Percentiles rank a stretch among this genome's conserved stretches.
Conservation (phyloP, 2,329 filamentous ascomycete species). For the Arthrocladium fulminans region DNA sequence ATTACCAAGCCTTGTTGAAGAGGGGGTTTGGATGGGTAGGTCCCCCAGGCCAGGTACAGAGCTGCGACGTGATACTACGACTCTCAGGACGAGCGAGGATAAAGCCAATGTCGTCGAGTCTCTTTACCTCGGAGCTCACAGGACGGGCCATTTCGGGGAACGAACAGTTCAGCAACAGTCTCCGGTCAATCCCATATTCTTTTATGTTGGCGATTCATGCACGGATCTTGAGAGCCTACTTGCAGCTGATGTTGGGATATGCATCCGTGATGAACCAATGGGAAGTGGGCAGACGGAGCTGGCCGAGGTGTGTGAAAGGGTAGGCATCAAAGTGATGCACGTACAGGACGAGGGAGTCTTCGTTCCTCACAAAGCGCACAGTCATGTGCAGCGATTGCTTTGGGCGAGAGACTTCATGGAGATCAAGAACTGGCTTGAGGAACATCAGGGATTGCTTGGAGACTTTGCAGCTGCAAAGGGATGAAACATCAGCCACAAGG, state of each 20-base stretch:
- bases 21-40: not conserved
- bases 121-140: not conserved
- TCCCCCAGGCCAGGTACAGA: not conserved
- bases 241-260: constrained; percentile 5
- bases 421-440: constrained; percentile 4
- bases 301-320: not conserved
- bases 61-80: not conserved
- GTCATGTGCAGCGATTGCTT: not conserved
- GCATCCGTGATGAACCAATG: constrained; percentile 8
- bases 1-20: not conserved
- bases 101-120: not conserved
- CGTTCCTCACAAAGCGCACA: too few relatives aligned
- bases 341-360: not conserved
- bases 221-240: constrained; percentile 8
- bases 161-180: not conserved
- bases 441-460: not conserved
- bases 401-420: constrained; percentile 7
- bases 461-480: not conserved
- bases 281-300: constrained; percentile 2
- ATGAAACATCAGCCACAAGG: not conserved
- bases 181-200: not conserved
- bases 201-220: constrained; percentile 7
- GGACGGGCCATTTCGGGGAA: not conserved
- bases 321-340: not conserved
- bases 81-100: constrained; percentile 6